Evolutionary conservation across 75 land plant genomes (phyloP).

Genomic region (Pinus tabuliformis): DNA sequence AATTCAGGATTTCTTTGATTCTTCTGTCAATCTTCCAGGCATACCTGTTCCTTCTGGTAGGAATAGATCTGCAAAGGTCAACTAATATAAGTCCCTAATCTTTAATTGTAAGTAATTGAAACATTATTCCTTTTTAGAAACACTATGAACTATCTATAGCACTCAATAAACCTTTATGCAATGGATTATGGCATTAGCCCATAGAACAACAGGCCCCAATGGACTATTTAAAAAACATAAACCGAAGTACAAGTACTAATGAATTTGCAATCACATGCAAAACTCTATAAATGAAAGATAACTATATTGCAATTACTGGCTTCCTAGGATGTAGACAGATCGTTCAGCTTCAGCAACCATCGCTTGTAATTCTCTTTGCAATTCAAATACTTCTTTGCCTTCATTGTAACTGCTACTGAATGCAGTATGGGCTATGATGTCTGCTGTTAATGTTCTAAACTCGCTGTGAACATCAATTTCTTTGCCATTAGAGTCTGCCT

Average conservation of each 20-base stretch:
- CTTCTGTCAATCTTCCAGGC: constrained; percentile 47
- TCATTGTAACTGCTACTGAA: constrained; percentile 52
- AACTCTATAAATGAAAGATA: background rate
- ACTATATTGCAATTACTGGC: constrained; percentile 12
- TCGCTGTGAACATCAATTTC: constrained; percentile 17
- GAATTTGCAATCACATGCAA: too few species aligned
- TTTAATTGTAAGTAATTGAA: too few species aligned
- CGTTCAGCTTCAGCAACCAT: background rate
- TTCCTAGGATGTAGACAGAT: constrained; percentile 26
- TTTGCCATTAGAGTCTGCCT: constrained; percentile 1
- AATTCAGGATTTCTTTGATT: constrained; percentile 22
- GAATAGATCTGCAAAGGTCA: constrained; percentile 30
- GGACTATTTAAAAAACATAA: too few species aligned
- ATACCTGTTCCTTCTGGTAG: constrained; percentile 39
- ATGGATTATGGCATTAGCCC: too few species aligned
- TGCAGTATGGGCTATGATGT: constrained; percentile 45
- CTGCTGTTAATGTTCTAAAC: constrained; percentile 36
- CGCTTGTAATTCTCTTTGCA: constrained; percentile 20
- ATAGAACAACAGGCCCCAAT: too few species aligned
- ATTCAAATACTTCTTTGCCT: constrained; percentile 36
- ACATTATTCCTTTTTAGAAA: too few species aligned
- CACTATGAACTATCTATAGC: too few species aligned
- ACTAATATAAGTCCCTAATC: too few species aligned
- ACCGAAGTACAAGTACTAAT: too few species aligned
- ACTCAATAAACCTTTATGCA: too few species aligned